Evolutionary conservation across 805 yeast genomes (phyloP), one percentile per base, ranked within the genome.

Genomic region (Wickerhamiella azymoides): DNA sequence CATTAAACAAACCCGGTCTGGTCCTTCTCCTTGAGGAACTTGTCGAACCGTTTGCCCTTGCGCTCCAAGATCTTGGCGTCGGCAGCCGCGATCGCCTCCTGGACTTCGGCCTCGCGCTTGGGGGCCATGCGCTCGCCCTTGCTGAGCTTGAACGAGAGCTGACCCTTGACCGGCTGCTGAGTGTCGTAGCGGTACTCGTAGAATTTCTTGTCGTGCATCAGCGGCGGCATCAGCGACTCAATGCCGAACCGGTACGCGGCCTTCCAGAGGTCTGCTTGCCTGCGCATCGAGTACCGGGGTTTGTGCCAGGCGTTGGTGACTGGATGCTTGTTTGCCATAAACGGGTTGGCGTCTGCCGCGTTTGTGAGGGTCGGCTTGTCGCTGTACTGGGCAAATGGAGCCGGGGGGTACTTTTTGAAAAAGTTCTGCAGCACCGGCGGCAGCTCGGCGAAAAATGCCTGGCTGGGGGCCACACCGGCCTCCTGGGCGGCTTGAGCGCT

Each of bases 331-430:
- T 84, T 86, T 19, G 94, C 80, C 46, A 84, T 62, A 62, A 88
- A 88, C 45, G 96, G 96, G 63, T 88, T 88, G 54, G 86, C 82
- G 49, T 75, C 73, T 18, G 74, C 71, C 41, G 85, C 88, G 41
- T 65, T 66, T 18, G 83, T 77, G 25, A 74, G 65, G 1, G 83
- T 74, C 43, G 94, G 81, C 50, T 69, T 71, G 2, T 69, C 64
- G 5, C 84, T 68, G 61, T 85, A 88, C 53, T 71, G 60, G 16
- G 73, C 72, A 63, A 76, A 77, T n/a, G 86, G 89, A 18, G 79
- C 66, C 8, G 96, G 96, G 27, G 96, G 96, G 58, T 76, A 84
- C 61, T 76, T 79, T 42, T 75, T 69, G 66, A 88, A 86, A 63
- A 86, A 88, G 52, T 66, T 73, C 59, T 77, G 80, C 28, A 86